Evolutionary conservation across 176 grass and related monocot genomes (phyloP), one percentile per base, ranked within the genome.

Genomic region (Oryza glaberrima): DNA sequence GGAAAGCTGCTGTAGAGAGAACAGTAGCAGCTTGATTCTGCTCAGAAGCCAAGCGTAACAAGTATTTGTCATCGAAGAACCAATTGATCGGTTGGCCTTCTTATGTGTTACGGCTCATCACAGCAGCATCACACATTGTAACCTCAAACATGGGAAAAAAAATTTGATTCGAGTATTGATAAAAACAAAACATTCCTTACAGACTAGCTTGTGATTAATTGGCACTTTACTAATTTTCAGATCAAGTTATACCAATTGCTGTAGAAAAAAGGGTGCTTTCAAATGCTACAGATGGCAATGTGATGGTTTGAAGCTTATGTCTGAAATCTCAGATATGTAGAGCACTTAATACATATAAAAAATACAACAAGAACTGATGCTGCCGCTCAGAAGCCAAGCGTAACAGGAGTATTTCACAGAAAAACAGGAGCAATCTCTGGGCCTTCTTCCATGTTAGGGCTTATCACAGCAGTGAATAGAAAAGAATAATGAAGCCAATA

Each of bases 11-110:
- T 34, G 40, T 54, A 43, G 5, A 70, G 6, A 69, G 3, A 60
- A n/a, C 19, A 20, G 9, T 20, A 11, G 58, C 14, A 9, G 10
- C 3, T 54, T 54, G 40, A 44, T 56, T 40, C 3, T 77, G 78
- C 90, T 92, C 93, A 95, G 88, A 95, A 95, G 93, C 90, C 90
- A 92, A 95, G 93, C 90, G 88, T 92, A 88, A 90, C 86, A 90
- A 82, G 48, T 14, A 80, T 76, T 90, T 84, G 84, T 69, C 26
- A 78, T 70, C 0, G 81, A 87, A 91, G 83, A 87, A 70, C 90
- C 90, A 91, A 67, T 86, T 81, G 77, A 77, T 82, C 19, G 6
- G 54, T n/a, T 58, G 83, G 81, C 20, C 63, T 82, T 77, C 93
- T 92, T 82, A 80, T 35, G 66, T 82, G 93, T 92, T 92, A 90